Evolutionary conservation across 768 basidiomycete genomes (phyloP), one percentile per base, ranked within the genome.

Genomic region (Gloeostereum incarnatum): DNA sequence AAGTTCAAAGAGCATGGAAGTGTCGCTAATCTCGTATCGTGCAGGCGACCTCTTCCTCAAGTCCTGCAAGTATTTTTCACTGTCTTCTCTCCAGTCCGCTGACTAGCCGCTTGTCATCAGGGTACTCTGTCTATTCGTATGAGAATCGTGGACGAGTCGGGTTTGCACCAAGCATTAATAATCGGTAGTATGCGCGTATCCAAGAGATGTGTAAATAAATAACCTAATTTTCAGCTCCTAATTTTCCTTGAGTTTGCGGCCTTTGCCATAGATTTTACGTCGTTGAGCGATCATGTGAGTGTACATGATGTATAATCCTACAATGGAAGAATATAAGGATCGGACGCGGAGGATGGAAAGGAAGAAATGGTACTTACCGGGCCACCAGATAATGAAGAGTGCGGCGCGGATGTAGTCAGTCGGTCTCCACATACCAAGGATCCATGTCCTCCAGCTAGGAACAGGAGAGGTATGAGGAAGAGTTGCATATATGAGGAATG

Each of bases 311-410:
- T 73, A 73, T 33, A 75, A 47, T 10, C 67, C 73, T 75, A 39
- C 2, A 19, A 29, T n/a, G n/a, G n/a, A n/a, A n/a, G n/a, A n/a
- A n/a, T n/a, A n/a, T n/a, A n/a, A n/a, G n/a, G n/a, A n/a, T n/a
- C n/a, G n/a, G 20, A 26, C 10, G 20, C 42, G 22, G 44, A 39
- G 14, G 35, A 25, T 39, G 31, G 17, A 41, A 35, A 35, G 10
- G 43, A 14, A 45, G 22, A 19, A 35, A 20, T 31, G 35, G 31
- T 11, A 14, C 55, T 29, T 45, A 94, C 93, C 77, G 31, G 90
- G 90, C 75, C 88, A 90, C 93, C 94, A 97, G 24, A 79, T 65
- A 9, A 72, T 41, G 59, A 93, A 88, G 47, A 92, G 58, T 1
- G 55, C 55, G 1, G 68, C 71, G 7, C 80, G 71, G 42, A 69